These are phyloP conservation scores for Pulveroboletus sp. DNA, from an alignment of 768 basidiomycete genomes.

Conservation along the genomic window DNA sequence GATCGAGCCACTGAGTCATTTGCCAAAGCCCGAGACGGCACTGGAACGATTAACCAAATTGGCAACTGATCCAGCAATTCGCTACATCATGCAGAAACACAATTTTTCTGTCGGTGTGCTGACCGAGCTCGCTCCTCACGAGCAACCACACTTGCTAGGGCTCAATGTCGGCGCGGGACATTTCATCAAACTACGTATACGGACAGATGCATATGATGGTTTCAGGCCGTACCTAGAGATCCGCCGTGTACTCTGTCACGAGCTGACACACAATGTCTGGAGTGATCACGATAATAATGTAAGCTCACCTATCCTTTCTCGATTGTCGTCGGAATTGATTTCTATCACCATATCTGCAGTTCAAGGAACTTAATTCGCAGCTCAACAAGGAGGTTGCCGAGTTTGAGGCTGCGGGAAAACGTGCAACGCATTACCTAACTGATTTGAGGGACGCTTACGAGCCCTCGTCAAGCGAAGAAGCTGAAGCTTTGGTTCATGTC, in stretches of 20 bases:
- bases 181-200: conserved; percentile 63
- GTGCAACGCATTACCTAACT: conserved; percentile 54
- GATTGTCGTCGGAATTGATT: not conserved
- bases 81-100: conserved; percentile 69
- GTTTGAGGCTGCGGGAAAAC: conserved; percentile 52
- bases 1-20: conserved; percentile 57
- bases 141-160: conserved; percentile 67
- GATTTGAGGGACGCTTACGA: conserved; percentile 42
- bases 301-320: conserved; percentile 21
- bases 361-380: conserved; percentile 72
- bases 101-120: conserved; percentile 64
- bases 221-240: conserved; percentile 65
- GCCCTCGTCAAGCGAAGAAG: conserved; percentile 54
- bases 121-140: conserved; percentile 78
- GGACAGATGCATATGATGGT: conserved; percentile 72
- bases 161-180: conserved; percentile 63
- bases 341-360: conserved; percentile 34
- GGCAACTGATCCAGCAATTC: conserved; percentile 68
- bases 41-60: conserved; percentile 53
- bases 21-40: conserved; percentile 62
- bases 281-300: conserved; percentile 73
- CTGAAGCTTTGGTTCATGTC: conserved; percentile 49
- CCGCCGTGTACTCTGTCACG: conserved; percentile 71
- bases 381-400: conserved; percentile 71
- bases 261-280: conserved; percentile 74